A percentile compares a stretch with the other conserved stretches of the same genome.
phyloP scores from a whole-genome alignment of 2,329 filamentous ascomycete genomes.

The Xylariales sp. region DNA sequence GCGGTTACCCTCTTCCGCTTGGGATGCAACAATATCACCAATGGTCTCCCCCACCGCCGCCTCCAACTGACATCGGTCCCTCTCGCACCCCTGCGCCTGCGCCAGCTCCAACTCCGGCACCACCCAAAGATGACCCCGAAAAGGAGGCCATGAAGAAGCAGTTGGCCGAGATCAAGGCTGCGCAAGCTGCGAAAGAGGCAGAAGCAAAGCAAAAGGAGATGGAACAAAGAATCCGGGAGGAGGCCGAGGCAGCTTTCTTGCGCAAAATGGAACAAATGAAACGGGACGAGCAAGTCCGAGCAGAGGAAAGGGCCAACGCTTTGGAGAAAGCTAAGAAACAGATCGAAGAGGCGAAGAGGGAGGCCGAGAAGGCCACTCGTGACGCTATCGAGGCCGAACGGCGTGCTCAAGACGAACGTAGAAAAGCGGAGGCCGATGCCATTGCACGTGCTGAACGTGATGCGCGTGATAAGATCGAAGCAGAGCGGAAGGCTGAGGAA shows the following conservation, averaged over 20 bases:
- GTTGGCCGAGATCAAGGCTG: conserved; percentile 45
- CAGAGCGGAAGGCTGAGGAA: conserved; percentile 34
- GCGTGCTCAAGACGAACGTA: conserved; percentile 24
- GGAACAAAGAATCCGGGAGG: conserved; percentile 38
- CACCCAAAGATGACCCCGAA: conserved; percentile 42
- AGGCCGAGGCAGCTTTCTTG: conserved; percentile 40
- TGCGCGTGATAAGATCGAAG: conserved; percentile 28
- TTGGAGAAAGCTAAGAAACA: conserved; percentile 41
- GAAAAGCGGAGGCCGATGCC: conserved; percentile 16
- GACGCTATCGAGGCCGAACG: conserved; percentile 33
- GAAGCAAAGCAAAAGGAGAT: conserved; percentile 38
- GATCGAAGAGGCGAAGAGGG: conserved; percentile 40
- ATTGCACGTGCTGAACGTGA: conserved; percentile 28
- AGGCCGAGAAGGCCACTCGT: conserved; percentile 39
- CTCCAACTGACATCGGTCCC: conserved; percentile 22
- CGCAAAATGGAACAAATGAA: conserved; percentile 36
- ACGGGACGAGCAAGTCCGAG: conserved; percentile 26
- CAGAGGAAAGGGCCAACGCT: conserved; percentile 29
- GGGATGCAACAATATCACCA: conserved; percentile 49
- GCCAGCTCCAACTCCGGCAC: conserved; percentile 9
- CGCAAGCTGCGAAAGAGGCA: conserved; percentile 40
- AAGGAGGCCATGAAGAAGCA: conserved; percentile 59
- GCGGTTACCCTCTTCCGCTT: conserved; percentile 29
- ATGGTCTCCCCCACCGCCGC: conserved; percentile 29
- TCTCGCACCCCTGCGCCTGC: conserved; percentile 15